A percentile compares a stretch with the other conserved stretches of the same genome.
Conservation (phyloP, 306 rosid genomes). For the Corylus heterophylla region DNA sequence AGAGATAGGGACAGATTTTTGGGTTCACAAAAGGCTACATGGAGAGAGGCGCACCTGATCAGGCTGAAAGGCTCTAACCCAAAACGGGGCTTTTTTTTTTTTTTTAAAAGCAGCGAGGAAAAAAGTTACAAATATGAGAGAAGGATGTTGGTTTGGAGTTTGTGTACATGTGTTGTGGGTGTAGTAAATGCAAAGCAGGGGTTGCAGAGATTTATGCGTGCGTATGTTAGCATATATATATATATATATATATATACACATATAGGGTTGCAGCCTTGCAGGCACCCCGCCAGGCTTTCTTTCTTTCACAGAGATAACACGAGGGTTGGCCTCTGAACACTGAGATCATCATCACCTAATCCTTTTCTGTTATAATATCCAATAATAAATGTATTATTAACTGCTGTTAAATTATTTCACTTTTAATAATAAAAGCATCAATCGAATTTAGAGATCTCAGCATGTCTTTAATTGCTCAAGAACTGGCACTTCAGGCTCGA, state of each 20-base stretch:
- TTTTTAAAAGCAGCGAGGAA: background rate
- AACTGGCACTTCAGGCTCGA: too few relatives aligned
- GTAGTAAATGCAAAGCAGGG: constrained; percentile 28
- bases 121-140: background rate
- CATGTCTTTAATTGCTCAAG: too few relatives aligned
- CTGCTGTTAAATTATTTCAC: background rate
- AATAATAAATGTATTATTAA: too few relatives aligned
- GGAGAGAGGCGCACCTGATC: constrained; percentile 19
- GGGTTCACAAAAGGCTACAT: constrained; percentile 9
- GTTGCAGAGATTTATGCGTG: constrained; percentile 42
- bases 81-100: background rate
- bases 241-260: too few relatives aligned
- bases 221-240: constrained; percentile 36
- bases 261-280: background rate
- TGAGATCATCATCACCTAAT: constrained; percentile 19
- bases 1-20: background rate
- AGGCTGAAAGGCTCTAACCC: background rate
- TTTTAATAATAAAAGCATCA: too few relatives aligned
- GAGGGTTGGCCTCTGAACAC: constrained; percentile 1
- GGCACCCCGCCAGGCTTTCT: background rate
- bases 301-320: constrained; percentile 13
- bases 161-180: background rate
- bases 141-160: too few relatives aligned
- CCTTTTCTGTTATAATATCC: background rate
- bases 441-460: too few relatives aligned